phyloP scores from a whole-genome alignment of 345 rosid genomes.

The Microcos paniculata region DNA sequence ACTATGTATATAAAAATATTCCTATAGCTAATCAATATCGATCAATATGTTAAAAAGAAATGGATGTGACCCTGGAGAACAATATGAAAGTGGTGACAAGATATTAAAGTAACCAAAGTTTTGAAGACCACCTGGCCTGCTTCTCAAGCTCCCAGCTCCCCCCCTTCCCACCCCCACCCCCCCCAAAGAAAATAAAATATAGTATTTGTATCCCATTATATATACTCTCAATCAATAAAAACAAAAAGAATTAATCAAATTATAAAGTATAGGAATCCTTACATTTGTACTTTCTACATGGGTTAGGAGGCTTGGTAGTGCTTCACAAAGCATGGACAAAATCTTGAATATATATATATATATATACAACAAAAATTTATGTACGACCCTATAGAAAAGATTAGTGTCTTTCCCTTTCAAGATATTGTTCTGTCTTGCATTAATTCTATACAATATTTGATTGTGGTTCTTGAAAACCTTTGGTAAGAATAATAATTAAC shows the following conservation, averaged over 20 bases:
- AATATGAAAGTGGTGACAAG: background rate
- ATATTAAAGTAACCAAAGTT: conserved; percentile 11
- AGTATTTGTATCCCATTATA: background rate
- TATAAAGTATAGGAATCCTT: background rate
- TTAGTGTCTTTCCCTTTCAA: conserved; percentile 2
- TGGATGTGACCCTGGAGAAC: conserved; percentile 19
- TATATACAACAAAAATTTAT: no score
- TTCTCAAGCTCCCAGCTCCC: background rate
- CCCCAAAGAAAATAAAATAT: background rate
- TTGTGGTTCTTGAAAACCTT: background rate
- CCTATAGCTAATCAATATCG: background rate
- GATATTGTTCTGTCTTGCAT: background rate
- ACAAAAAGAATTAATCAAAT: background rate
- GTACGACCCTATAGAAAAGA: background rate
- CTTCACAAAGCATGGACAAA: conserved; percentile 20
- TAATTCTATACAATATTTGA: background rate
- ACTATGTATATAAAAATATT: background rate
- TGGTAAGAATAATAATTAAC: background rate
- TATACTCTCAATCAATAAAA: no score
- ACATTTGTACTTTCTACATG: conserved; percentile 10
- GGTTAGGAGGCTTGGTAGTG: conserved; percentile 13
- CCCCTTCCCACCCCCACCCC: no score
- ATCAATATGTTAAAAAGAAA: background rate
- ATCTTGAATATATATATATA: background rate
- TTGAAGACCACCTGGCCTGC: background rate